Percentiles rank a stretch among this genome's conserved stretches.
Evolutionary conservation across 768 basidiomycete species (phyloP).

Genomic region (Xerocomellus chrysenteron): DNA sequence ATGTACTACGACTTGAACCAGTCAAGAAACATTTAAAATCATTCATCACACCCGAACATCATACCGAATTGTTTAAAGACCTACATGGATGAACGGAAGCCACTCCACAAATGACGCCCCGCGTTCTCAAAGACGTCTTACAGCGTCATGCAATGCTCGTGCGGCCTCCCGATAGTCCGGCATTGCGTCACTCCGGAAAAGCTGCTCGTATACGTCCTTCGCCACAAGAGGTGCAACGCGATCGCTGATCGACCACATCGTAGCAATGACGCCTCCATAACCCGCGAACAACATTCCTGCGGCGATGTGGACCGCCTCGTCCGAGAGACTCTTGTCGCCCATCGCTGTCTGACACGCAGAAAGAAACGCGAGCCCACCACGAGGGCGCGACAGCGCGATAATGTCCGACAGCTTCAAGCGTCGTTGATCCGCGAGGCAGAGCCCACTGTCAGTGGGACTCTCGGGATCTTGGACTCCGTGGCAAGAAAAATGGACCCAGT

Average conservation of each 20-base stretch:
- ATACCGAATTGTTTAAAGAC: not conserved
- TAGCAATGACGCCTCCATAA: constrained; percentile 12
- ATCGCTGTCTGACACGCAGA: constrained; percentile 47
- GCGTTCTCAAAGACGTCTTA: not conserved
- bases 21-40: no score
- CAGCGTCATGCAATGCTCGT: not conserved
- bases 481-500: constrained; percentile 31
- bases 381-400: constrained; percentile 4
- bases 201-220: not conserved
- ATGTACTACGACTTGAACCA: no score
- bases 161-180: not conserved
- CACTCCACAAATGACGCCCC: not conserved
- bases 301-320: constrained; percentile 43
- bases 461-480: constrained; percentile 26
- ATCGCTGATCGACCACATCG: constrained; percentile 6
- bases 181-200: constrained; percentile 7
- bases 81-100: not conserved
- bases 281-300: constrained; percentile 37
- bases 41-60: no score
- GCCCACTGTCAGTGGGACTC: constrained; percentile 21
- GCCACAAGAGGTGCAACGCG: not conserved
- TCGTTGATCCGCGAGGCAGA: constrained; percentile 12
- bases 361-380: constrained; percentile 39
- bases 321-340: constrained; percentile 32
- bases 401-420: not conserved